phyloP scores from a whole-genome alignment of 1,284 basidiomycete species.

The Ceratobasidium sp. region DNA sequence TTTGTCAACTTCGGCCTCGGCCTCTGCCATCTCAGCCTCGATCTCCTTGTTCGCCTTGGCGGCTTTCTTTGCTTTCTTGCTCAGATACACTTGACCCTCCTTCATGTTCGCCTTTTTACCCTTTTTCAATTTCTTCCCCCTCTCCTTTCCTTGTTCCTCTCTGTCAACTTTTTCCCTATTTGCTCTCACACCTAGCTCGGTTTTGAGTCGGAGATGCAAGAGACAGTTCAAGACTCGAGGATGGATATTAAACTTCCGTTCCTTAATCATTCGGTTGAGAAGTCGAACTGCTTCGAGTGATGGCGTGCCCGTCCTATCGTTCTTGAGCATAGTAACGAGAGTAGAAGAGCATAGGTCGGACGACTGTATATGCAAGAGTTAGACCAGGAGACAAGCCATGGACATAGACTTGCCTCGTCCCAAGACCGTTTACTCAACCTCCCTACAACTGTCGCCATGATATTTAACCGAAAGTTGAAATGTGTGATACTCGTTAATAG shows the following conservation, averaged over 20 bases:
- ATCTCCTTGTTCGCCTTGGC: constrained; percentile 86
- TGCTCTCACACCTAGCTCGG: constrained; percentile 79
- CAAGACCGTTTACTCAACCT: constrained; percentile 85
- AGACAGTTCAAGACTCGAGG: constrained; percentile 89
- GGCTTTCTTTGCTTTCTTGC: constrained; percentile 84
- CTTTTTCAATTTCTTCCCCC: constrained; percentile 55
- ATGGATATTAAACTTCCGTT: constrained; percentile 88
- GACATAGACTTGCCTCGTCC: constrained; percentile 70
- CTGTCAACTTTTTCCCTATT: constrained; percentile 62
- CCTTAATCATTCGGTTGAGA: constrained; percentile 96
- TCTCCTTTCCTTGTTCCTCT: constrained; percentile 62
- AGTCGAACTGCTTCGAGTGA: constrained; percentile 91
- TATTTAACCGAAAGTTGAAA: constrained; percentile 96
- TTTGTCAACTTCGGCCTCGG: constrained; percentile 91
- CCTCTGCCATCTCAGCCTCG: constrained; percentile 89
- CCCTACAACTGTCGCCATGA: constrained; percentile 87
- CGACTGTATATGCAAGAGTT: constrained; percentile 54
- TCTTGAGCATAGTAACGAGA: constrained; percentile 80
- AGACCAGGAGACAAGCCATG: constrained; percentile 10
- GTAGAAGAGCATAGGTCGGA: constrained; percentile 84
- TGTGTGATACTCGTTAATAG: constrained; percentile 85
- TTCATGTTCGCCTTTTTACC: constrained; percentile 60
- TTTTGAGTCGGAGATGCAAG: constrained; percentile 85
- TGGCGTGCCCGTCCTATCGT: constrained; percentile 78
- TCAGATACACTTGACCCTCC: constrained; percentile 73